These are phyloP conservation scores for Westerdykella aurantiaca DNA, from an alignment of 2,329 filamentous ascomycete species.

Conservation along the genomic window DNA sequence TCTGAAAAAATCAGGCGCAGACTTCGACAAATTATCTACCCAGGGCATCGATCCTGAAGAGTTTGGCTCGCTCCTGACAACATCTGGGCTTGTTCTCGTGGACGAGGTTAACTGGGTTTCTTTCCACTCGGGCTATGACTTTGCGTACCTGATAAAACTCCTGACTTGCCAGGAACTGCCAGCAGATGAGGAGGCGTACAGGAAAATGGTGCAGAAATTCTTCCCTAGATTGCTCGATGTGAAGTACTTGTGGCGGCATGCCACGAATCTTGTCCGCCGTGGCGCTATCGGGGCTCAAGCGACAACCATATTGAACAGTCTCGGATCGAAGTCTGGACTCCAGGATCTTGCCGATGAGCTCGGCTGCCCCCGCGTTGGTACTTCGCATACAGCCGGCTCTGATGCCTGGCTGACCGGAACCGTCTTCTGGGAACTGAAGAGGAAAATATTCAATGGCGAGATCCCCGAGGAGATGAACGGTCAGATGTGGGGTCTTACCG, in stretches of 20 bases:
- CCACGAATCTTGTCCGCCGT: constrained; percentile 58
- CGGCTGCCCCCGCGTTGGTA: constrained; percentile 80
- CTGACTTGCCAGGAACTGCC: constrained; percentile 78
- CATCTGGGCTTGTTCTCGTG: constrained; percentile 82
- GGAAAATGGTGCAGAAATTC: constrained; percentile 81
- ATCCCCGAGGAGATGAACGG: constrained; percentile 77
- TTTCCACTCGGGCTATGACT: constrained; percentile 97
- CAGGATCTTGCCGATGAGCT: constrained; percentile 92
- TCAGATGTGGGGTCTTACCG: constrained; percentile 89
- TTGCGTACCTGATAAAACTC: constrained; percentile 93
- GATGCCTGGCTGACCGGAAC: constrained; percentile 90
- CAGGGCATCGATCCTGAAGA: constrained; percentile 86
- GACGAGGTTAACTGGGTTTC: constrained; percentile 93
- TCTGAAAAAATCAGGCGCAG: constrained; percentile 83
- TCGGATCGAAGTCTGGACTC: constrained; percentile 85
- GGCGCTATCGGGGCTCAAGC: constrained; percentile 42
- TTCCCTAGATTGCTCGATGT: constrained; percentile 94
- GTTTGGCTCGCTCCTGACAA: constrained; percentile 85
- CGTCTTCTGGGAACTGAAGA: constrained; percentile 89
- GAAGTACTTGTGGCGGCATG: constrained; percentile 93
- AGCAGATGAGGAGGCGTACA: constrained; percentile 84
- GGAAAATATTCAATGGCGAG: constrained; percentile 77
- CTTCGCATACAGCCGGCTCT: constrained; percentile 86
- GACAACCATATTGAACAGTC: constrained; percentile 70
- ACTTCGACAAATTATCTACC: constrained; percentile 76